Conservation (phyloP, 768 basidiomycete genomes). For the Serendipita sp. region DNA sequence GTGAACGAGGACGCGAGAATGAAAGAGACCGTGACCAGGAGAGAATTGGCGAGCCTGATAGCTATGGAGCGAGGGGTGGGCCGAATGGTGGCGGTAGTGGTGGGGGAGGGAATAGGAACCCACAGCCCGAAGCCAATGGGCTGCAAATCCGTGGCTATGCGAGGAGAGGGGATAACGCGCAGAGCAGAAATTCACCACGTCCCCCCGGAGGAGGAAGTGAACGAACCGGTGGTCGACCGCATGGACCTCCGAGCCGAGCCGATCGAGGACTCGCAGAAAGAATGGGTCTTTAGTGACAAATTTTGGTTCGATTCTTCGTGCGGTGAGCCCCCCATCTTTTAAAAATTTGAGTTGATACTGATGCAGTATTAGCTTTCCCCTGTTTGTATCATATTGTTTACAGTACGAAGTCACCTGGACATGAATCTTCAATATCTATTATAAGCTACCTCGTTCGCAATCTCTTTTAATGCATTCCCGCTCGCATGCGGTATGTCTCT, state of each 20-base stretch:
- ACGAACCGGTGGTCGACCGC: conserved; percentile 23
- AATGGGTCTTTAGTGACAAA: conserved; percentile 45
- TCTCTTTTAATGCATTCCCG: neutral
- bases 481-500: neutral
- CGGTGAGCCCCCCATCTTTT: neutral
- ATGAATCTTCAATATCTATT: neutral
- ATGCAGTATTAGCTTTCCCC: neutral
- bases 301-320: neutral
- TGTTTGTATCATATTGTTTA: neutral
- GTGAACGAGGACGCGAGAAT: conserved; percentile 23
- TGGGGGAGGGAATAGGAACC: neutral
- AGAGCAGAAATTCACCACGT: conserved; percentile 14
- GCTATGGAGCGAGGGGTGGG: conserved; percentile 13
- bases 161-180: neutral
- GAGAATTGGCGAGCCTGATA: conserved; percentile 5
- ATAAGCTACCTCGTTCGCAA: neutral
- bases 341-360: neutral
- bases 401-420: neutral
- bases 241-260: conserved; percentile 20
- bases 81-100: conserved; percentile 24
- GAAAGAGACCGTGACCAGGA: conserved; percentile 18
- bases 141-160: conserved; percentile 5
- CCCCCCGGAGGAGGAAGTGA: conserved; percentile 17
- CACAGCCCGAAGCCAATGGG: neutral
- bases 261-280: conserved; percentile 65